A percentile compares a stretch with the other conserved stretches of the same genome.
Evolutionary conservation across 371 early-diverging fungal genomes (phyloP).

Genomic region (Smittium culicis): DNA sequence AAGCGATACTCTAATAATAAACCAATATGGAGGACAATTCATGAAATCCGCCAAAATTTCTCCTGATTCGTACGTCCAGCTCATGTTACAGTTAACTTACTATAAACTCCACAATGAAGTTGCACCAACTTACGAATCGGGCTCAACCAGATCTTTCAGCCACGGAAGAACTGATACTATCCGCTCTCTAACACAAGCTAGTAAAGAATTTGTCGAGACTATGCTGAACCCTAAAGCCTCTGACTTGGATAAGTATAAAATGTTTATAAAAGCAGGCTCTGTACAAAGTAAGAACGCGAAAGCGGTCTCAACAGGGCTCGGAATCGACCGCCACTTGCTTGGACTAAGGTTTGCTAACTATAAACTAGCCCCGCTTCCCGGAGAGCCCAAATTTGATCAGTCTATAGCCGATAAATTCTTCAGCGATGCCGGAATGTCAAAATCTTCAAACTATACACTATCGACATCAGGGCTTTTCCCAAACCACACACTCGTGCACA

Average conservation of each 20-base stretch:
- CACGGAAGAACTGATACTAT: constrained; percentile 81
- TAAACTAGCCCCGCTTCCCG: constrained; percentile 14
- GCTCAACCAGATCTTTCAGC: constrained; percentile 55
- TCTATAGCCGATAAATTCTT: constrained; percentile 29
- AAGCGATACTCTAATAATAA: constrained; percentile 43
- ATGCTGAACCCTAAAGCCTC: constrained; percentile 40
- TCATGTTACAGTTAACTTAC: constrained; percentile 72
- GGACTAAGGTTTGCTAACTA: constrained; percentile 45
- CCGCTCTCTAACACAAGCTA: constrained; percentile 51
- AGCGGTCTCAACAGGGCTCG: constrained; percentile 57
- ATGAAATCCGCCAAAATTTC: constrained; percentile 52
- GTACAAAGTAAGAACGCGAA: constrained; percentile 49
- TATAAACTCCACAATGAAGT: constrained; percentile 48
- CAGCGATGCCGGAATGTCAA: constrained; percentile 50
- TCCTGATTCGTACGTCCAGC: constrained; percentile 79
- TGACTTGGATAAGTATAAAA: constrained; percentile 41
- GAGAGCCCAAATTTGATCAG: constrained; percentile 29
- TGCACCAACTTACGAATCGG: constrained; percentile 71
- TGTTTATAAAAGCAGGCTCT: constrained; percentile 43
- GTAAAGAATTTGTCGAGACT: constrained; percentile 44
- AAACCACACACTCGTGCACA: constrained; percentile 50
- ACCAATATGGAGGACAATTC: constrained; percentile 46
- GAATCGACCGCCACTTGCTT: constrained; percentile 71
- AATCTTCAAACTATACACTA: constrained; percentile 49
- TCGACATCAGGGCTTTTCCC: constrained; percentile 65